phyloP scores from a whole-genome alignment of 345 rosid species.

The Punica granatum region DNA sequence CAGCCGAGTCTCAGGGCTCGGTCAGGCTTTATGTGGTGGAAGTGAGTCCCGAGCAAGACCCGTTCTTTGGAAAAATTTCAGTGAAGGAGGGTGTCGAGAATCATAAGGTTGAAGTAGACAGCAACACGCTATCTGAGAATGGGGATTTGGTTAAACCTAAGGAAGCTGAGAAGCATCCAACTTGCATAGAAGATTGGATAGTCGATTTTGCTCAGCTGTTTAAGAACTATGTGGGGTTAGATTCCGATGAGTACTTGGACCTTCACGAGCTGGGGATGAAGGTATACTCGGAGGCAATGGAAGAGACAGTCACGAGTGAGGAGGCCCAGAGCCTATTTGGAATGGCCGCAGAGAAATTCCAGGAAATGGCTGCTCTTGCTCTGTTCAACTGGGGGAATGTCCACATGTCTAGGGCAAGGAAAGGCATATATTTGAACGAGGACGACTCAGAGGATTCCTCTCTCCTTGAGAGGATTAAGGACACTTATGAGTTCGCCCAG shows the following conservation, averaged over 20 bases:
- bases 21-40: conserved; percentile 56
- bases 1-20: conserved; percentile 38
- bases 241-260: conserved; percentile 55
- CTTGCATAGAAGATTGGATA: conserved; percentile 75
- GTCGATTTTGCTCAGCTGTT: conserved; percentile 70
- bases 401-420: conserved; percentile 79
- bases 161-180: conserved; percentile 22
- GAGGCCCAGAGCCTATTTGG: conserved; percentile 71
- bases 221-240: conserved; percentile 69
- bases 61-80: conserved; percentile 34
- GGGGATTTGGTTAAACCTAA: conserved; percentile 25
- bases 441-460: conserved; percentile 49
- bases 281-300: conserved; percentile 81
- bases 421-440: conserved; percentile 46
- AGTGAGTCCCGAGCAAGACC: conserved; percentile 56
- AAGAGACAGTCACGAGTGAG: conserved; percentile 81
- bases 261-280: conserved; percentile 82
- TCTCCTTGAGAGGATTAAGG: conserved; percentile 38
- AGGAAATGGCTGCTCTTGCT: conserved; percentile 81
- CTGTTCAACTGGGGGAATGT: conserved; percentile 86
- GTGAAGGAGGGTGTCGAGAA: conserved; percentile 13
- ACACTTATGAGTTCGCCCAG: conserved; percentile 52
- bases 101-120: conserved; percentile 8
- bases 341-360: conserved; percentile 69
- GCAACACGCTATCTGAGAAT: conserved; percentile 13